Evolutionary conservation across 176 grass and related monocot genomes (phyloP).

Genomic region (Zoysia pacifica): DNA sequence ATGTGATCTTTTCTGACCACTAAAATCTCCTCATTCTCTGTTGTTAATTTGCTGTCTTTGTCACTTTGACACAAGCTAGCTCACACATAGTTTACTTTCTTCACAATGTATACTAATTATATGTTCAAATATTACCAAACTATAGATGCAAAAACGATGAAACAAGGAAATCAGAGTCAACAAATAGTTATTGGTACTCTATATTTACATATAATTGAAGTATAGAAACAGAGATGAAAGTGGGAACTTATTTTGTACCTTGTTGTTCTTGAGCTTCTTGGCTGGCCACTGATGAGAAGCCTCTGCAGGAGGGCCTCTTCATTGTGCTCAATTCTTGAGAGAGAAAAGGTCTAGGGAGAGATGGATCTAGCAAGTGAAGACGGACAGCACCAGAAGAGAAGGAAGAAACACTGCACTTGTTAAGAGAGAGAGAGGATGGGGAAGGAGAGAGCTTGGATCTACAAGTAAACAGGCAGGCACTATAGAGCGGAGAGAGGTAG

Average conservation of each 20-base stretch:
- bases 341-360: conserved; percentile 18
- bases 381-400: not conserved
- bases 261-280: conserved; percentile 31
- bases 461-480: conserved; percentile 40
- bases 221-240: not conserved
- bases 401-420: not conserved
- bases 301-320: conserved; percentile 58
- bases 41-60: conserved; percentile 4
- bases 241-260: conserved; percentile 11
- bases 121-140: not conserved
- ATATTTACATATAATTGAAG: not conserved
- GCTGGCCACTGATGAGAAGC: conserved; percentile 19
- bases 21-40: not conserved
- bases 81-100: not conserved
- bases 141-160: not conserved
- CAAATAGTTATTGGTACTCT: not conserved
- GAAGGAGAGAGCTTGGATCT: conserved; percentile 40
- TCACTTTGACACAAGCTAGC: conserved; percentile 19
- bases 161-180: not conserved
- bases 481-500: conserved; percentile 8
- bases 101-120: not conserved
- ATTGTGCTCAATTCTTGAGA: conserved; percentile 39
- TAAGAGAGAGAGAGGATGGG: conserved; percentile 17
- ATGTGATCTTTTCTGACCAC: not conserved
- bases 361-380: conserved; percentile 26